Evolutionary conservation across 495 filamentous ascomycete species (phyloP).

Genomic region (Lophium mytilinum): DNA sequence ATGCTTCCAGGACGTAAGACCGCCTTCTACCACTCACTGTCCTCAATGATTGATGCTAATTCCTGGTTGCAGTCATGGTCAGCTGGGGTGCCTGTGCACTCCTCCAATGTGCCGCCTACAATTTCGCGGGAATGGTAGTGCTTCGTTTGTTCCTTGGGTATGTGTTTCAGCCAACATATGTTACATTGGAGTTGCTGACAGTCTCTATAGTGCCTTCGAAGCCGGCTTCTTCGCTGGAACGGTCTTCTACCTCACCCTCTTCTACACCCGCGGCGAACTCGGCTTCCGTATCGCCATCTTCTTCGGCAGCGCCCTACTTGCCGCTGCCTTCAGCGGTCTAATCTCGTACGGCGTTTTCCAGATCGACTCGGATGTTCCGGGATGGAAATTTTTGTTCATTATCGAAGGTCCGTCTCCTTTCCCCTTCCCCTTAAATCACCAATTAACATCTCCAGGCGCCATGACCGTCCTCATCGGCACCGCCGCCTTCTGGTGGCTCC

Average conservation of each 20-base stretch:
- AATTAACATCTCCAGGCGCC: background rate
- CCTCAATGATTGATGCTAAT: background rate
- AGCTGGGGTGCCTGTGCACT: constrained; percentile 7
- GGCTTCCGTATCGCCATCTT: constrained; percentile 30
- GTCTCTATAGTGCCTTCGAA: constrained; percentile 7
- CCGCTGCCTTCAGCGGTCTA: constrained; percentile 23
- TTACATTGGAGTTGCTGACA: no score
- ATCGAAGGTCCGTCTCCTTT: constrained; percentile 8
- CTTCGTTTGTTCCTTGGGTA: constrained; percentile 5
- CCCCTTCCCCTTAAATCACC: background rate
- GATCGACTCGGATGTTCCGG: constrained; percentile 15
- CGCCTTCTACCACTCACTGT: background rate
- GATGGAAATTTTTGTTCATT: constrained; percentile 24
- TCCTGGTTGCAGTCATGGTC: background rate
- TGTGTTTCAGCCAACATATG: no score
- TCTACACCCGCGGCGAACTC: constrained; percentile 36
- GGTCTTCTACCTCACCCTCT: constrained; percentile 34
- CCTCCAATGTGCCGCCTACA: constrained; percentile 6
- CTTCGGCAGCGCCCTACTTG: constrained; percentile 12
- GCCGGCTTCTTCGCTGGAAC: constrained; percentile 28
- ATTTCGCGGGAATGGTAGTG: constrained; percentile 27
- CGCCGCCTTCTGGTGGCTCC: constrained; percentile 23
- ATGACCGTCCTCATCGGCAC: constrained; percentile 24
- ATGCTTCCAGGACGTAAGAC: constrained; percentile 22
- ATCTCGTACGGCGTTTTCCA: constrained; percentile 29